Conservation (phyloP, 768 basidiomycete genomes). For the Lentinula detonsa region DNA sequence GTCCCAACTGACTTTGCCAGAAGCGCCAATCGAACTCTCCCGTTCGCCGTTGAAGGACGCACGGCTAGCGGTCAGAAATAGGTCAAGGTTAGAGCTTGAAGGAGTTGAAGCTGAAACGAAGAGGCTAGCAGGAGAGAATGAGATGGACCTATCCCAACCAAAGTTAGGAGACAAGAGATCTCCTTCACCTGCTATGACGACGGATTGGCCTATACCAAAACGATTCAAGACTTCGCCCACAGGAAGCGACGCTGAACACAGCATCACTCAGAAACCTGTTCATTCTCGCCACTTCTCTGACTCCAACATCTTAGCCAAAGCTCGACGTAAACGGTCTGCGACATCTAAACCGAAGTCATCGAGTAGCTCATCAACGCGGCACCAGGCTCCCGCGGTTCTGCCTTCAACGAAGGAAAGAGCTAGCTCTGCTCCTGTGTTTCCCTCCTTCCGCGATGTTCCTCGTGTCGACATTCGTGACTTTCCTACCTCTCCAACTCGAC, state of each 20-base stretch:
- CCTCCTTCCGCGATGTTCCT: background rate
- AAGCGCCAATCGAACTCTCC: background rate
- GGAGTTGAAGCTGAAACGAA: background rate
- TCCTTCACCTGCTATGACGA: background rate
- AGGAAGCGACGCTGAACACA: background rate
- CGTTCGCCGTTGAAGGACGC: conserved; percentile 7
- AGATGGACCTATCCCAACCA: background rate
- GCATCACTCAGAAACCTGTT: background rate
- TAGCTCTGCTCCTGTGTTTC: background rate
- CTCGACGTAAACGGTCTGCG: background rate
- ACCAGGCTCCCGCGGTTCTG: background rate
- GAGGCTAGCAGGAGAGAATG: background rate
- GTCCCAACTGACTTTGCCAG: background rate
- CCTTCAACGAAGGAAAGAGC: conserved; percentile 1
- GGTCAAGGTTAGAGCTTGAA: background rate
- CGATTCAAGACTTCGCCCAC: background rate
- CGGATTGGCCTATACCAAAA: background rate
- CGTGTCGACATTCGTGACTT: background rate
- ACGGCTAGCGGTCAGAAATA: background rate
- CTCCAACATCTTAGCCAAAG: background rate
- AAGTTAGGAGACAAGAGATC: conserved; percentile 6
- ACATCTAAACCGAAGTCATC: conserved; percentile 2
- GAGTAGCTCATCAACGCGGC: background rate
- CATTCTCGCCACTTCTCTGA: conserved; percentile 4
- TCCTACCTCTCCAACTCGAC: background rate